Percentiles rank a stretch among this genome's conserved stretches.
phyloP scores from a whole-genome alignment of 139 green algal genomes.

The Gonium pectorale region DNA sequence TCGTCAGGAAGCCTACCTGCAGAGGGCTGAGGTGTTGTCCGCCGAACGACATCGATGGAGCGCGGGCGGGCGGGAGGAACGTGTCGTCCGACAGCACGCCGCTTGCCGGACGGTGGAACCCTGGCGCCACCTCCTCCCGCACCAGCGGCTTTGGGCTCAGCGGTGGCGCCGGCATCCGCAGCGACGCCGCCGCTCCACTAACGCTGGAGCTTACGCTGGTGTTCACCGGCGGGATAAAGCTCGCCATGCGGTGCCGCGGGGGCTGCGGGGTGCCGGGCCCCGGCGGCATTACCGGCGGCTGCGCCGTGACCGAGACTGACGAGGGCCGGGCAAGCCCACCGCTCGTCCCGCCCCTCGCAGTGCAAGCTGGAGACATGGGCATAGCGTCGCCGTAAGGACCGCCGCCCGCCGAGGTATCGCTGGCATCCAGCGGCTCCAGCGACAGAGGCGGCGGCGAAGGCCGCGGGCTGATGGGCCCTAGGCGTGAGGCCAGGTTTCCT shows the following conservation, averaged over 20 bases:
- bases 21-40: conserved; percentile 24
- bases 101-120: conserved; percentile 28
- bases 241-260: conserved; percentile 13
- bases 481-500: background rate
- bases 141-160: conserved; percentile 31
- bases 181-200: background rate
- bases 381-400: too few relatives aligned
- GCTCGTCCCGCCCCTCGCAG: too few relatives aligned
- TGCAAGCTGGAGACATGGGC: too few relatives aligned
- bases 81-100: conserved; percentile 52
- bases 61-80: conserved; percentile 20
- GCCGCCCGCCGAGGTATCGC: too few relatives aligned
- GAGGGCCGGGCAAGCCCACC: too few relatives aligned
- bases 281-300: too few relatives aligned
- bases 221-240: background rate
- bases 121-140: background rate
- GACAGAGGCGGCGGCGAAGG: background rate
- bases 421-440: background rate
- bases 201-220: too few relatives aligned
- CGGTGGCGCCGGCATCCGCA: conserved; percentile 1
- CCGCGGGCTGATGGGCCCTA: background rate
- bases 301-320: too few relatives aligned
- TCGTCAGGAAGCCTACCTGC: too few relatives aligned
- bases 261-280: background rate
- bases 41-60: conserved; percentile 12